Evolutionary conservation across 495 filamentous ascomycete species (phyloP).

Genomic region (Talaromyces adpressus): DNA sequence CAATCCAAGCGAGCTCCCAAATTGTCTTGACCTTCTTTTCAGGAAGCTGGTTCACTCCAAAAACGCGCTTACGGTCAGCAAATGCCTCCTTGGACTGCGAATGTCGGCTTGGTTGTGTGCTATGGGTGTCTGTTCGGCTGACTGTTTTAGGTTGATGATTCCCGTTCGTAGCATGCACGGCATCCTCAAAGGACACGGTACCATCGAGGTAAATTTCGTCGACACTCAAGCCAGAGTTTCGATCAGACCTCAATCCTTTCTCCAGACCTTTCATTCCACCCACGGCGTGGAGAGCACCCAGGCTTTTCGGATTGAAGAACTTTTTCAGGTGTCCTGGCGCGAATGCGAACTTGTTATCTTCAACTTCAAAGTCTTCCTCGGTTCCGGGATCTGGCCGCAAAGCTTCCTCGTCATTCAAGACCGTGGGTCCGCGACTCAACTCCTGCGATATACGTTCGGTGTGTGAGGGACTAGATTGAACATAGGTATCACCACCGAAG

Average conservation of each 20-base stretch:
- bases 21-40: conserved; percentile 66
- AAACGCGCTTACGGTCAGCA: conserved; percentile 61
- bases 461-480: conserved; percentile 19
- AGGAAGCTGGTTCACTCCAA: conserved; percentile 62
- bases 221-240: conserved; percentile 59
- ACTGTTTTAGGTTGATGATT: conserved; percentile 22
- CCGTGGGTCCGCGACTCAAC: conserved; percentile 24
- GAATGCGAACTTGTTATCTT: conserved; percentile 76
- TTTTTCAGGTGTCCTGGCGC: conserved; percentile 75
- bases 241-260: conserved; percentile 66
- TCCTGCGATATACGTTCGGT: conserved; percentile 26
- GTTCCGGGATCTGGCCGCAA: conserved; percentile 62
- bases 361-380: conserved; percentile 64
- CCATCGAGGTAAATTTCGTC: conserved; percentile 64
- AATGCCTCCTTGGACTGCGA: conserved; percentile 33
- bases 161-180: conserved; percentile 20
- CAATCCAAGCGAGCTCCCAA: conserved; percentile 70
- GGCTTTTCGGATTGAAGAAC: conserved; percentile 72
- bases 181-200: conserved; percentile 66
- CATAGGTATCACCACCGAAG: conserved; percentile 45
- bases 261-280: conserved; percentile 72
- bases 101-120: conserved; percentile 15
- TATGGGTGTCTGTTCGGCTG: conserved; percentile 21
- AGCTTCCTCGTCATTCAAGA: conserved; percentile 51
- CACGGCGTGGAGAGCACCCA: conserved; percentile 68